Evolutionary conservation across 1,284 basidiomycete genomes (phyloP).

Genomic region (Takashimella tepidaria): DNA sequence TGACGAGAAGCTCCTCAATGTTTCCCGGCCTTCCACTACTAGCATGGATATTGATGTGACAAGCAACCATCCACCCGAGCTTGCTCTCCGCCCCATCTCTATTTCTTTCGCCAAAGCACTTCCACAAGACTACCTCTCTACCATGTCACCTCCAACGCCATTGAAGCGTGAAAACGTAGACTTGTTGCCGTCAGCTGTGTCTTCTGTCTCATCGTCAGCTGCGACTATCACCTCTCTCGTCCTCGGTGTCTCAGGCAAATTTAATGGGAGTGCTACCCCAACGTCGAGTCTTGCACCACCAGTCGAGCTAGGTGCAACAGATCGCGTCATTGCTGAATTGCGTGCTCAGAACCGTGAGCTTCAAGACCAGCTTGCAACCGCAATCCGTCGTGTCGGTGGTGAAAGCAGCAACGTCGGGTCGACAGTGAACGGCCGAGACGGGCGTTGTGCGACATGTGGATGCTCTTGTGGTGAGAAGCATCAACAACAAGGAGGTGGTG

Average conservation of each 20-base stretch:
- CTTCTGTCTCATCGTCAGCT: constrained; percentile 3
- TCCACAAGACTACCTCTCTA: constrained; percentile 58
- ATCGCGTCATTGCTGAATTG: constrained; percentile 53
- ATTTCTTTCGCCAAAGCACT: constrained; percentile 62
- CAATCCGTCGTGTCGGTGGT: too few species aligned
- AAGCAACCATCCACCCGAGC: constrained; percentile 22
- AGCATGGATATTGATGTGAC: background rate
- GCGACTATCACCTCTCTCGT: constrained; percentile 1
- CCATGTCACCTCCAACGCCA: background rate
- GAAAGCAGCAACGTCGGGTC: background rate
- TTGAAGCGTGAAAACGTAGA: background rate
- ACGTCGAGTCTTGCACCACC: background rate
- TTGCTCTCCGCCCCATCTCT: constrained; percentile 69
- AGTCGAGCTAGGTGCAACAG: background rate
- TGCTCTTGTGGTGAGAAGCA: constrained; percentile 46
- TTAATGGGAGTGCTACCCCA: too few species aligned
- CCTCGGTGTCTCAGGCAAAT: constrained; percentile 5
- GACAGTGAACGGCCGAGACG: constrained; percentile 14
- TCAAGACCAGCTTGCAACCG: constrained; percentile 55
- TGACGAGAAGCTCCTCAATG: background rate
- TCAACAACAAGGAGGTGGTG: constrained; percentile 4
- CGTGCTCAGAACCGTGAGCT: constrained; percentile 67
- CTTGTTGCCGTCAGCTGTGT: background rate
- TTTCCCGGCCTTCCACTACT: background rate
- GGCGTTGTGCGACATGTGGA: constrained; percentile 59